Evolutionary conservation across 148 eudicot species (phyloP).

Genomic region (Vaccinium darrowii): DNA sequence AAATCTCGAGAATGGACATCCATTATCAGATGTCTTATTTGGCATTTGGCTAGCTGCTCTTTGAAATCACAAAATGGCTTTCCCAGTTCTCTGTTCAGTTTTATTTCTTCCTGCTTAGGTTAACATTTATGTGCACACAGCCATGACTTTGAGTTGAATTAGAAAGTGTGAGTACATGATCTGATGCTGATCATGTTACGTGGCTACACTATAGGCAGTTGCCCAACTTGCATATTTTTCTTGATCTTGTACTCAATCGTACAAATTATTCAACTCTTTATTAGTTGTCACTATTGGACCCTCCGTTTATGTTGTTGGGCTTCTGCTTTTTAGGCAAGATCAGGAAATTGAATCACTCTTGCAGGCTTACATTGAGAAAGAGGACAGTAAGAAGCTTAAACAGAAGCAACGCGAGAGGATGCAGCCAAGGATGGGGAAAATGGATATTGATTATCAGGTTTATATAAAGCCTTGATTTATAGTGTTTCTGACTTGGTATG

Average conservation of each 20-base stretch:
- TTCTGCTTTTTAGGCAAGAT: background rate
- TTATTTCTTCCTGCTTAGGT: too few species aligned
- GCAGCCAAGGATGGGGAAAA: conserved; percentile 99
- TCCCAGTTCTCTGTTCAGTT: too few species aligned
- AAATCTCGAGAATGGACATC: background rate
- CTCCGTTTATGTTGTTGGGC: background rate
- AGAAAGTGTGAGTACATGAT: background rate
- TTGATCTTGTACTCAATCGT: too few species aligned
- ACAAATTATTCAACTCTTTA: background rate
- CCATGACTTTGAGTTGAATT: background rate
- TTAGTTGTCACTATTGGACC: background rate
- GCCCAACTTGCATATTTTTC: background rate
- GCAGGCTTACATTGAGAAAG: conserved; percentile 95
- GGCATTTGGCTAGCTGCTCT: too few species aligned
- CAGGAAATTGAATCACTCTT: conserved; percentile 6
- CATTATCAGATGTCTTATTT: background rate
- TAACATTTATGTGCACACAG: background rate
- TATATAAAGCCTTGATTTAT: background rate
- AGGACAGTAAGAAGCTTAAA: conserved; percentile 92
- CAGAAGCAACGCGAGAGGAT: conserved; percentile 99
- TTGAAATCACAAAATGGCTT: too few species aligned
- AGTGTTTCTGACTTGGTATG: background rate
- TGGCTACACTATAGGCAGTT: background rate
- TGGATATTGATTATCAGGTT: conserved; percentile 99
- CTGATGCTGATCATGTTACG: background rate